A percentile compares a stretch with the other conserved stretches of the same genome.
Conservation (phyloP, 1,284 basidiomycete genomes). For the Papiliotrema flavescens region DNA sequence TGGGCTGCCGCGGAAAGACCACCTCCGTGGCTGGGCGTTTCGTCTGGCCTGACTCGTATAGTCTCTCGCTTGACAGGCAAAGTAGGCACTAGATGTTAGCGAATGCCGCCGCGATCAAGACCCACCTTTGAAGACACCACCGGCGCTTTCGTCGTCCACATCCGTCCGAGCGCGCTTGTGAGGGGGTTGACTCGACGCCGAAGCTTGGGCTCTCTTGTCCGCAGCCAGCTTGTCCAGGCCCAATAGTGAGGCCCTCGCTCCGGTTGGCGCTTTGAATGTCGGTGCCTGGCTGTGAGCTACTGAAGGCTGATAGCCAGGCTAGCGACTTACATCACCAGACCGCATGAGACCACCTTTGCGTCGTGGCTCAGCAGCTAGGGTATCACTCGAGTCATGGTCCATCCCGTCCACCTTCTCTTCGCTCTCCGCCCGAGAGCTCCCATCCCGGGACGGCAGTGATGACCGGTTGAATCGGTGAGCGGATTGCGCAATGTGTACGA, state of each 20-base stretch:
- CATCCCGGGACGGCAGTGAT: slow-evolving; percentile 16
- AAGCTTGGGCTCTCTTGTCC: slow-evolving; percentile 70
- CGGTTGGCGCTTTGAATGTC: slow-evolving; percentile 69
- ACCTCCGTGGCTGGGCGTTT: slow-evolving; percentile 89
- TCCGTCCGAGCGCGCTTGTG: slow-evolving; percentile 66
- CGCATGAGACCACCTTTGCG: slow-evolving; percentile 73
- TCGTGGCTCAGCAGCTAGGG: slow-evolving; percentile 69
- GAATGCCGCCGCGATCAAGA: background rate
- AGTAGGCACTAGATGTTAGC: slow-evolving; percentile 59
- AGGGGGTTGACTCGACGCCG: slow-evolving; percentile 46
- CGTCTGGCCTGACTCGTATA: slow-evolving; percentile 70
- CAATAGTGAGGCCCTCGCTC: slow-evolving; percentile 68
- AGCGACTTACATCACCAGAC: slow-evolving; percentile 56
- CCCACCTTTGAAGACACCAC: slow-evolving; percentile 76
- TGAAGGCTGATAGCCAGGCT: no score
- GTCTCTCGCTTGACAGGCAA: slow-evolving; percentile 59
- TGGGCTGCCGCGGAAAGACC: slow-evolving; percentile 75
- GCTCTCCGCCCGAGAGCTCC: slow-evolving; percentile 3
- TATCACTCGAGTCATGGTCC: slow-evolving; percentile 72
- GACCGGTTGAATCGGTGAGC: slow-evolving; percentile 9
- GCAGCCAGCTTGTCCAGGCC: slow-evolving; percentile 82
- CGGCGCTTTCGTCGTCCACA: slow-evolving; percentile 49
- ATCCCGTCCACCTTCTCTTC: slow-evolving; percentile 55
- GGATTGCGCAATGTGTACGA: slow-evolving; percentile 61
- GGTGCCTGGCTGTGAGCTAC: slow-evolving; percentile 56